phyloP scores from a whole-genome alignment of 2,329 filamentous ascomycete genomes.

The Cytospora piceicola region DNA sequence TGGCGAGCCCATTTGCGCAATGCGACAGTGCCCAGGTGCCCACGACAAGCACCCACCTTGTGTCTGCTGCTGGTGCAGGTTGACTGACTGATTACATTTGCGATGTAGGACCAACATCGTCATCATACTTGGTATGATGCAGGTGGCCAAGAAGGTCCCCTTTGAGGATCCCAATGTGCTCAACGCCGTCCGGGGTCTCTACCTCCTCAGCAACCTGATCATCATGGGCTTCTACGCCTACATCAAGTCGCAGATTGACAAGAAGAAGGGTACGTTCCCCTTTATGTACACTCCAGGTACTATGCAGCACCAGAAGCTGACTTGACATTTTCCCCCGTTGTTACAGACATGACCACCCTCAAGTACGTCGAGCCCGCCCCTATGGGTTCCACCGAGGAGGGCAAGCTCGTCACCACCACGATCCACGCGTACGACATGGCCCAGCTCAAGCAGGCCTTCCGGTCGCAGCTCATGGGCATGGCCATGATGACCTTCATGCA shows the following conservation, averaged over 20 bases:
- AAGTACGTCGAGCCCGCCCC: slow-evolving; percentile 97
- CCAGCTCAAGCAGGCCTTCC: slow-evolving; percentile 84
- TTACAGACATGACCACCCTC: slow-evolving; percentile 87
- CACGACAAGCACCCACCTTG: background rate
- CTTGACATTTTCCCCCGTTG: slow-evolving; percentile 5
- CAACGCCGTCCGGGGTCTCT: slow-evolving; percentile 59
- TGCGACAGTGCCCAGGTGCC: slow-evolving; percentile 15
- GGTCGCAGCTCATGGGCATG: slow-evolving; percentile 91
- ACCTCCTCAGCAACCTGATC: slow-evolving; percentile 71
- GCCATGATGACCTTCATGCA: slow-evolving; percentile 99
- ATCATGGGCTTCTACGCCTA: slow-evolving; percentile 86
- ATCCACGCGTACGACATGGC: slow-evolving; percentile 90
- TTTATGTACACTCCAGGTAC: background rate
- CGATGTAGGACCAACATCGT: slow-evolving; percentile 78
- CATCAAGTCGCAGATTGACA: slow-evolving; percentile 83
- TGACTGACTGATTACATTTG: slow-evolving; percentile 35
- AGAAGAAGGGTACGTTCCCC: slow-evolving; percentile 83
- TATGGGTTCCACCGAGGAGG: slow-evolving; percentile 91
- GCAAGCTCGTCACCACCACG: slow-evolving; percentile 95
- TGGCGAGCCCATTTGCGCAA: slow-evolving; percentile 8
- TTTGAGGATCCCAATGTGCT: slow-evolving; percentile 79
- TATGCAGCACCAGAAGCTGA: background rate
- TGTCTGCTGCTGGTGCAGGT: background rate
- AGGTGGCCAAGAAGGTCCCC: slow-evolving; percentile 92
- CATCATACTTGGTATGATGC: slow-evolving; percentile 98